Base-by-base conservation (phyloP, 495 filamentous ascomycete species). In the Aspergillus baeticus region DNA sequence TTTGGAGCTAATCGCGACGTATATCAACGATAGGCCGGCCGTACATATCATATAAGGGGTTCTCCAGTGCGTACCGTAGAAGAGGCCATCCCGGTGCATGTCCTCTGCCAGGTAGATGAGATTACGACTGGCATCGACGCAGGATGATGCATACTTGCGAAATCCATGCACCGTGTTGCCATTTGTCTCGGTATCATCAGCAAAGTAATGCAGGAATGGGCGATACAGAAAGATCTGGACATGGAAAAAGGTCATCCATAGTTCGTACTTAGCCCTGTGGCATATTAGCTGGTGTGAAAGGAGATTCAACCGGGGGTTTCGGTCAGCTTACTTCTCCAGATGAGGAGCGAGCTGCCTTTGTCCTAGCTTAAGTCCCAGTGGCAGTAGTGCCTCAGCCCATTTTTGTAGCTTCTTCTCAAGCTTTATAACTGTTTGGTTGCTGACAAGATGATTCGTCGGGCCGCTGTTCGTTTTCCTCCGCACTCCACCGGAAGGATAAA, bases 81-180 rank as follows among this genome's bases (percentile, higher is more conserved):
- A 36, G n/a, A 59, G 57, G 4, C 50, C 57, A 41, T 47, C 21
- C 2, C 44, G 50, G 7, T 59, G 20, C 57, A 59, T 59, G 26
- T 59, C 57, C 44, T 59, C 42, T 11, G 36, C 50, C 10, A 59
- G 43, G 7, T 41, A 51, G 17, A 59, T 59, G 15, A 59, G 38
- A 13, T 42, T 59, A 11, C 50, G 37, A 17, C 57, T 59, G 26
- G 57, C 57, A 41, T 49, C 22, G 6, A 59, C 39, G 13, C 57
- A 53, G 1, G 42, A 35, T 3, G 44, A 42, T 6, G 57, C 57
- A 44, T 54, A 59, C 20, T 20, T 47, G 20, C 41, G 49, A 43
- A 49, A 48, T 22, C 20, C 50, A n/a, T 58, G n/a, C 14, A 18
- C 20, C 22, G 29, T n/a, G 3, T 35, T 8, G 22, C 21, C 11